Evolutionary conservation across 306 rosid genomes (phyloP).

Genomic region (Castanopsis chinensis): DNA sequence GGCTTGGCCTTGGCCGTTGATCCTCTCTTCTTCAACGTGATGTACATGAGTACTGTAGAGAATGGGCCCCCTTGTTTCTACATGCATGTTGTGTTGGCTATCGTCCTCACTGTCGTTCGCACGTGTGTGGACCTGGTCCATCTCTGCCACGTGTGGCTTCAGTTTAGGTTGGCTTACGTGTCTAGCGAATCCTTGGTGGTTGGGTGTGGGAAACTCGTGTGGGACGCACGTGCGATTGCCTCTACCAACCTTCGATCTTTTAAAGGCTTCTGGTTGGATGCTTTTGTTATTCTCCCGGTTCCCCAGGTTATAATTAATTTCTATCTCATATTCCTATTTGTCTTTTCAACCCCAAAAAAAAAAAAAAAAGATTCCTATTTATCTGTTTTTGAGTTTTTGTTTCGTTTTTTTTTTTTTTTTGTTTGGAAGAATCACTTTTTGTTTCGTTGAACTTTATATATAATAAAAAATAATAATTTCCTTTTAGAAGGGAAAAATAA

Average conservation of each 20-base stretch:
- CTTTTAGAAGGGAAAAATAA: too few species aligned
- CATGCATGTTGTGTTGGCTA: conserved; percentile 25
- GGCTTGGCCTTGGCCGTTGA: conserved; percentile 31
- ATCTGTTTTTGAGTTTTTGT: too few species aligned
- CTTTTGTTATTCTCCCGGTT: conserved; percentile 35
- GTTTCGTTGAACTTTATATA: too few species aligned
- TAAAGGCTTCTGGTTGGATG: conserved; percentile 33
- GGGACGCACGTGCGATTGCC: conserved; percentile 29
- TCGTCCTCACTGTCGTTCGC: conserved; percentile 15
- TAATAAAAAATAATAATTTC: too few species aligned
- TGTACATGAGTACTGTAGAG: conserved; percentile 3
- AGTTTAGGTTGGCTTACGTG: conserved; percentile 40
- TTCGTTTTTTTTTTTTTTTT: too few species aligned
- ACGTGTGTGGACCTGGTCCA: conserved; percentile 32
- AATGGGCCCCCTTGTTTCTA: conserved; percentile 31
- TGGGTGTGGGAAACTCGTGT: conserved; percentile 38
- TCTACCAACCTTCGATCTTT: conserved; percentile 23
- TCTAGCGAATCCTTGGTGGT: conserved; percentile 28
- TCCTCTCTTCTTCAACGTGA: conserved; percentile 36
- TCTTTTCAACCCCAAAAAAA: not conserved
- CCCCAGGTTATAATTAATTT: conserved; percentile 20
- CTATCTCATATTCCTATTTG: not conserved
- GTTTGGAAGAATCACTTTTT: too few species aligned
- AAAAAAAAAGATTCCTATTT: too few species aligned
- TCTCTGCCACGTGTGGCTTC: conserved; percentile 25